These are phyloP conservation scores for Debaryomycetaceae sp. DNA, from an alignment of 1,139 yeast species.

Conservation along the genomic window DNA sequence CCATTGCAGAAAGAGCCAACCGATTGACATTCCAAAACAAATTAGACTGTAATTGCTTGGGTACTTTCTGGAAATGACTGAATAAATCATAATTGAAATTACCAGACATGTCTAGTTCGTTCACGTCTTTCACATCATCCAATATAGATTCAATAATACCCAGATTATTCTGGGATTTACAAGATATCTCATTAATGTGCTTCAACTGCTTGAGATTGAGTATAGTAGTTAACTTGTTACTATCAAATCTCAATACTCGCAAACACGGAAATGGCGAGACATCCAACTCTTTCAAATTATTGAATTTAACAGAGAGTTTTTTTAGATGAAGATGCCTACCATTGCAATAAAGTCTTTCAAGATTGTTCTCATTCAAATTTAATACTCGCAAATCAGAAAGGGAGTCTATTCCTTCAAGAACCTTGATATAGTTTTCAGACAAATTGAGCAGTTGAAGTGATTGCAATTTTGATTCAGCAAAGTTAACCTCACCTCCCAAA, in stretches of 20 bases:
- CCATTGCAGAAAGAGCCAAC: slow-evolving; percentile 45
- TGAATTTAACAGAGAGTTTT: slow-evolving; percentile 43
- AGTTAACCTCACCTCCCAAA: slow-evolving; percentile 36
- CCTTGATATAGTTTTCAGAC: slow-evolving; percentile 38
- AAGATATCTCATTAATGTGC: slow-evolving; percentile 42
- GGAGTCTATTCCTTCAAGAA: slow-evolving; percentile 33
- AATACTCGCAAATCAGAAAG: slow-evolving; percentile 36
- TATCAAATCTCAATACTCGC: slow-evolving; percentile 47
- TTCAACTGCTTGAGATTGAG: slow-evolving; percentile 28
- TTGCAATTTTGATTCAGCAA: slow-evolving; percentile 30
- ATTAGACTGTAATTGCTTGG: slow-evolving; percentile 2
- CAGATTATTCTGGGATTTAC: slow-evolving; percentile 29
- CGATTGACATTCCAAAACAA: slow-evolving; percentile 38
- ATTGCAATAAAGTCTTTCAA: slow-evolving; percentile 22
- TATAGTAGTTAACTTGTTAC: slow-evolving; percentile 30
- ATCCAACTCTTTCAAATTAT: slow-evolving; percentile 31
- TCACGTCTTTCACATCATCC: slow-evolving; percentile 17
- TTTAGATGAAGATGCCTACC: slow-evolving; percentile 31
- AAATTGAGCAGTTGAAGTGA: slow-evolving; percentile 45
- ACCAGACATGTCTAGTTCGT: slow-evolving; percentile 40
- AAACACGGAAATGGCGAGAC: slow-evolving; percentile 34
- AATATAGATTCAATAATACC: slow-evolving; percentile 19
- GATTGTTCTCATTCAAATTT: slow-evolving; percentile 42
- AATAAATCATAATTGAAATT: slow-evolving; percentile 15
- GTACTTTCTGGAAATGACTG: slow-evolving; percentile 2